Base-by-base conservation (phyloP, 2,329 filamentous ascomycete genomes). In the Calonectria montana region DNA sequence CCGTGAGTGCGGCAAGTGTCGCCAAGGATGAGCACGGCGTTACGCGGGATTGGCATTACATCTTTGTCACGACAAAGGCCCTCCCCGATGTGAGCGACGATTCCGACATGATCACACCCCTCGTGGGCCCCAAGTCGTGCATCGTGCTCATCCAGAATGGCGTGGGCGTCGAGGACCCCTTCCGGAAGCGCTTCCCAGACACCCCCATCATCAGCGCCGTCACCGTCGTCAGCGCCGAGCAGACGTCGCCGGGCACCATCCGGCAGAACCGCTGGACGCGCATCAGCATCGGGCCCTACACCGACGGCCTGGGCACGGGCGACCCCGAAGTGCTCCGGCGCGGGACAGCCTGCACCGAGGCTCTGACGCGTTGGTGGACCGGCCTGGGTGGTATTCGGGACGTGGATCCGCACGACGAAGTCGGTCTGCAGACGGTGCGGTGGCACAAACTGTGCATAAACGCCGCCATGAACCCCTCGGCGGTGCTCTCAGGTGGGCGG, bases 401-500 rank as follows among this genome's bases (percentile, higher is more conserved):
- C 81, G 91, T 91, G 6, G 89, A 91, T 72, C 84, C 88, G 9
- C 91, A 92, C 76, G 87, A 89, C 57, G 91, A 94, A 81, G 84
- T 91, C 37, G 92, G 91, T 71, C 85, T 94, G 55, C 93, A 94
- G 82, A 88, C 91, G 48, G 89, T 94, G 21, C 87, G 93, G 27
- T 94, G 93, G 93, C 92, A 94, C 82, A 94, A 94, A 82, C 89
- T 94, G 73, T 92, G 91, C 77, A 94, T 94, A 85, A 94, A 94
- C 81, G 91, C 92, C 0, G 90, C 91, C 64, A 93, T 94, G 88
- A 94, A 94, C 83, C 92, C 93, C 0, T 92, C 90, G 1, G 91
- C 92, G 2, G 92, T 94, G 9, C 86, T 94, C 0, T 90, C 89
- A 1, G 91, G 91, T 15, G 91, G 92, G 1, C 84, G 87, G 2